A percentile compares a stretch with the other conserved stretches of the same genome.
phyloP scores from a whole-genome alignment of 768 basidiomycete genomes.

The Lactarius tabidus region DNA sequence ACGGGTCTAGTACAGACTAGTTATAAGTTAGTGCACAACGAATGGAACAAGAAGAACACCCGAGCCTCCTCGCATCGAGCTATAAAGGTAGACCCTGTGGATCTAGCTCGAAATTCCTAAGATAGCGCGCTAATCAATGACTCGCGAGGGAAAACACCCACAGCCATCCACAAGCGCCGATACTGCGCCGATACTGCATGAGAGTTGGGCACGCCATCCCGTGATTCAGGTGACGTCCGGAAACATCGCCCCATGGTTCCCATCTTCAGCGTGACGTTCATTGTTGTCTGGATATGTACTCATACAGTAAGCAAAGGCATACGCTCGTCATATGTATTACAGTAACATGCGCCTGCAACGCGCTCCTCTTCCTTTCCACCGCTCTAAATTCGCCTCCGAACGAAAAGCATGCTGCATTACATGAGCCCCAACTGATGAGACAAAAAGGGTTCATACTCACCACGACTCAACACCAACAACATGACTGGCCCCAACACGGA shows the following conservation, averaged over 20 bases:
- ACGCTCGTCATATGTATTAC: neutral
- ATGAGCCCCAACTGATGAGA: neutral
- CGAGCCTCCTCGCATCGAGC: neutral
- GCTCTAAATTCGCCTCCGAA: too few species aligned
- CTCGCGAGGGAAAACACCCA: slow-evolving; percentile 13
- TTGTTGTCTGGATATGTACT: neutral
- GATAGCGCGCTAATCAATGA: neutral
- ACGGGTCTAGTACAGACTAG: neutral
- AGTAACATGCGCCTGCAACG: neutral
- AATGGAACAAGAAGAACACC: neutral
- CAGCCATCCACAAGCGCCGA: neutral
- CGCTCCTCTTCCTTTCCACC: neutral
- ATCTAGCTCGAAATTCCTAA: neutral
- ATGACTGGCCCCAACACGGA: neutral
- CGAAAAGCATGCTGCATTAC: slow-evolving; percentile 2
- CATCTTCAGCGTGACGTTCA: neutral
- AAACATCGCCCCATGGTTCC: neutral
- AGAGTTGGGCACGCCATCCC: neutral
- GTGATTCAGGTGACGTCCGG: neutral
- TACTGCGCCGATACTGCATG: neutral
- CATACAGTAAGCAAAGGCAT: neutral
- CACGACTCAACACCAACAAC: slow-evolving; percentile 5
- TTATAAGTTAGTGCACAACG: neutral
- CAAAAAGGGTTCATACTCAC: neutral
- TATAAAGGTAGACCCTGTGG: neutral